Evolutionary conservation across 139 green algal species (phyloP), one percentile per base, ranked within the genome.

Genomic region (Chlorella sp.): DNA sequence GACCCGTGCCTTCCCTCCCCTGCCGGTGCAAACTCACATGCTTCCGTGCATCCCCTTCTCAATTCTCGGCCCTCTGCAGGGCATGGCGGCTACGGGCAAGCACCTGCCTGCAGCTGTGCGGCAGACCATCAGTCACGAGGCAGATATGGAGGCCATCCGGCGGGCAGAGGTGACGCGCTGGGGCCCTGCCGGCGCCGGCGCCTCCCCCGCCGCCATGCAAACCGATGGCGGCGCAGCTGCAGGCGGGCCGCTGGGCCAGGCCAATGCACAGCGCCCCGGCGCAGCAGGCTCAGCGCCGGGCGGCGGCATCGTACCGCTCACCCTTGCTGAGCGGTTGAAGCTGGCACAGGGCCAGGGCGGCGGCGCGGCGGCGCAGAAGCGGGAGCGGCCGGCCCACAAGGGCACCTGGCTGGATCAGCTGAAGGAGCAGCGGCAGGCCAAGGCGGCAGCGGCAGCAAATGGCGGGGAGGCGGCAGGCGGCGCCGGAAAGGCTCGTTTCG

Each of bases 111-210:
- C 91, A 41, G 91, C 93, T 26, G 72, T 95, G 41, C 88, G 92
- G n/a, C 95, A 98, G 88, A 90, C 96, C 80, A 79, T 98, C 18
- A 88, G 85, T 38, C 92, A 95, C 84, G 87, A 94, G 57, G 90
- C 91, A 11, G 83, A 91, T n/a, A 81, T 92, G 74, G 94, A 96
- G 65, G 70, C 75, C 34, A 97, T 98, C 25, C 87, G 90, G 17
- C 55, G 94, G 15, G 82, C 92, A 21, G 93, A 94, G 55, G 81
- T 64, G 57, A 80, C 79, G n/a, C 78, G 87, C 15, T 28, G 28
- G 32, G 69, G n/a, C 23, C 18, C n/a, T 20, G 39, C 18, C 34
- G 63, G 76, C 16, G 36, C 30, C 41, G 7, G 15, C 47, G 75
- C 56, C 30, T 34, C 15, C 4, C 17, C n/a, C 1, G 30, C 74